Conservation (phyloP, 148 eudicot genomes). For the Selenicereus undatus region DNA sequence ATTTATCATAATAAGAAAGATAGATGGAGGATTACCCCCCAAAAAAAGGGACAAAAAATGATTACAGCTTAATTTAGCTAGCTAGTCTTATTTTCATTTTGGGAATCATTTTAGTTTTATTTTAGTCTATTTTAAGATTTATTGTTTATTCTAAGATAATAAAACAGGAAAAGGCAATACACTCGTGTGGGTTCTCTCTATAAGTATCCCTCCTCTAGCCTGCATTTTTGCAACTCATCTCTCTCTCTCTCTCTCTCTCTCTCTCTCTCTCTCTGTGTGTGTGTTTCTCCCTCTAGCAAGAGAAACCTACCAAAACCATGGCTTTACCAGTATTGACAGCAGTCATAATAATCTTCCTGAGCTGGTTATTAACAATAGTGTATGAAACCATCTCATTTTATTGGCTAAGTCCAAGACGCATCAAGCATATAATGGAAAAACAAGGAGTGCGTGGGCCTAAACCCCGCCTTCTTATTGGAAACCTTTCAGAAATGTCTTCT, state of each 20-base stretch:
- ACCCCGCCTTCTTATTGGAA: conserved; percentile 62
- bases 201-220: background rate
- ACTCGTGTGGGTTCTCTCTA: background rate
- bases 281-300: background rate
- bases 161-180: background rate
- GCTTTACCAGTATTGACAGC: conserved; percentile 16
- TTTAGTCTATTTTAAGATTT: too few relatives aligned
- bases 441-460: conserved; percentile 85
- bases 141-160: too few relatives aligned
- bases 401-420: conserved; percentile 67
- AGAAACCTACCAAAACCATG: conserved; percentile 19
- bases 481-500: conserved; percentile 61
- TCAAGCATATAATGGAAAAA: conserved; percentile 55
- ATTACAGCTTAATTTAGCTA: too few relatives aligned
- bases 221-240: conserved; percentile 1
- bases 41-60: too few relatives aligned
- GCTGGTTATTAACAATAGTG: conserved; percentile 33
- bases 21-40: too few relatives aligned
- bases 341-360: conserved; percentile 19
- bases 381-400: conserved; percentile 53
- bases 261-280: background rate
- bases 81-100: too few relatives aligned
- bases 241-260: conserved; percentile 1
- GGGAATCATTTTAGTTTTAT: too few relatives aligned
- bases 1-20: too few relatives aligned